Base-by-base conservation (phyloP, 202 grass and related monocot genomes). In the Digitaria exilis region DNA sequence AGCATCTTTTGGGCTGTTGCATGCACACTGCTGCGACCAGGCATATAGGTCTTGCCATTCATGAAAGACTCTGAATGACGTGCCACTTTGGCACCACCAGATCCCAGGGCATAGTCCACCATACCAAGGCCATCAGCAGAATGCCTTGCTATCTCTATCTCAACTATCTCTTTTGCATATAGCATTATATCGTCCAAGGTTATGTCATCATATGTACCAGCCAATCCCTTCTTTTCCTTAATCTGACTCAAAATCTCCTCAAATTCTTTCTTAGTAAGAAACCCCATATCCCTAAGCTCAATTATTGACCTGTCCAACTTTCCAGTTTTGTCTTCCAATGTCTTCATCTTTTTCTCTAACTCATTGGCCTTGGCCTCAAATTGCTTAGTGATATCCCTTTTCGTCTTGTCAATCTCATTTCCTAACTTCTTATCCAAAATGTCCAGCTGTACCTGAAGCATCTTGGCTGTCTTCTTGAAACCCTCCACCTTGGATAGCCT, bases 371-470 rank as follows among this genome's bases (percentile, higher is more conserved):
- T 95, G 29, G 91, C 82, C 84, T 93, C 82, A 32, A 95, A 69
- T 85, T 88, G 84, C 80, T 82, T 86, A 39, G 76, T 43, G 44
- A 95, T 49, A 77, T 93, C 88, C 30, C 18, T 84, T 51, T 84
- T 88, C 30, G 82, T 73, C 84, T 82, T 93, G 9, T 60, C 81
- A 28, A 95, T 93, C 81, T 90, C 95, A 88, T 73, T 84, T 73
- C 69, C 92, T 79, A 97, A 80, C 82, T 97, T 97, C 78, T 90
- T 87, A 74, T 97, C 90, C 48, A 97, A 84, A 80, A 95, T 77
- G 51, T 95, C 95, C 72, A 97, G 73, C 79, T 97, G 95, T 11
- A 88, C 76, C 78, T 97, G 95, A 84, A 97, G 81, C 88, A 97
- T 91, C 78, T 88, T 91, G 16, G 86, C 51, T 0, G 90, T 88